phyloP scores from a whole-genome alignment of 208 protist genomes.

The Herpetomonas samuelpessoai region DNA sequence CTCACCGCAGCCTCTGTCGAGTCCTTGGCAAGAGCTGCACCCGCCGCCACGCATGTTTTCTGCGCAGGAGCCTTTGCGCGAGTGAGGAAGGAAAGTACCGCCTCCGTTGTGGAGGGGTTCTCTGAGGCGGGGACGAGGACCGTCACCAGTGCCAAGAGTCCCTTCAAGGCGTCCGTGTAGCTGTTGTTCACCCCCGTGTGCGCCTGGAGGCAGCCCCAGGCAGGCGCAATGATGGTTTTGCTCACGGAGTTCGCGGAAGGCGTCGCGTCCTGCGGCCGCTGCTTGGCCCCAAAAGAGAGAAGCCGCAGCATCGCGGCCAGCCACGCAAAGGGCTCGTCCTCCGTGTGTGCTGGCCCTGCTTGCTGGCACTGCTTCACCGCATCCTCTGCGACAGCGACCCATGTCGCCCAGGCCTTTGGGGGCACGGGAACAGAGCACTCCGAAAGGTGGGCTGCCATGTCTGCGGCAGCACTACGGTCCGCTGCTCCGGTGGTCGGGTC shows the following conservation, averaged over 20 bases:
- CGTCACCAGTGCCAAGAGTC: not conserved
- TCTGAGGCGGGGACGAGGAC: not conserved
- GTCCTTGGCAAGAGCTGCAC: conserved; percentile 13
- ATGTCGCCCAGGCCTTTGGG: not conserved
- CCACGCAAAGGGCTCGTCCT: not conserved
- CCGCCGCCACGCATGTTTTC: not conserved
- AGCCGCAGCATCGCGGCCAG: not conserved
- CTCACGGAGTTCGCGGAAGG: no score
- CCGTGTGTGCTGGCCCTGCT: not conserved
- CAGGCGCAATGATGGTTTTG: not conserved
- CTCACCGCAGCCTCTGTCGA: conserved; percentile 8
- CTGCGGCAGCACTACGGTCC: no score
- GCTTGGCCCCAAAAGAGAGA: no score
- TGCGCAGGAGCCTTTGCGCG: not conserved
- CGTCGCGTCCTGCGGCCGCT: no score
- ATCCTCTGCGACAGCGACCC: not conserved
- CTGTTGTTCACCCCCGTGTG: not conserved
- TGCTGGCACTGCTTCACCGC: not conserved
- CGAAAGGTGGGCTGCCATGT: not conserved
- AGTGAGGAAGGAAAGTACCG: not conserved
- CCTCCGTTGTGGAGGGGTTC: not conserved
- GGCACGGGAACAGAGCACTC: not conserved
- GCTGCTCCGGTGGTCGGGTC: not conserved
- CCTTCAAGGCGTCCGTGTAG: not conserved
- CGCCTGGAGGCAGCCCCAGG: not conserved